Conservation (phyloP, 805 yeast species). For the Yarrowia sp. region DNA sequence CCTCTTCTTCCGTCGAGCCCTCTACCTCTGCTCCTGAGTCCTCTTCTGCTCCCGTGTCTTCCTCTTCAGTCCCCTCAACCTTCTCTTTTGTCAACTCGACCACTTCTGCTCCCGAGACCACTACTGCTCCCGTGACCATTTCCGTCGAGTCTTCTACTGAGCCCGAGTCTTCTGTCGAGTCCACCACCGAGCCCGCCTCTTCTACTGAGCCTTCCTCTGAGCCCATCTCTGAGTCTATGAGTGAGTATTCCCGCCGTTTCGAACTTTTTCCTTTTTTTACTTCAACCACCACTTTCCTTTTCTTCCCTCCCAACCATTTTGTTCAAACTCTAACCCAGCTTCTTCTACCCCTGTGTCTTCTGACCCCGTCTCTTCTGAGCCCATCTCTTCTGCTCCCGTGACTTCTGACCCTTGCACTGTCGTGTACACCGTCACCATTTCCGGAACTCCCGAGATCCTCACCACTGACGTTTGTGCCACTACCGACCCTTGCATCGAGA, state of each 20-base stretch:
- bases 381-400: not conserved
- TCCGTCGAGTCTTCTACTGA: too few relatives aligned
- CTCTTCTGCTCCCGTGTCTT: not conserved
- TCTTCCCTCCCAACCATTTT: not conserved
- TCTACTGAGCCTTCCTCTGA: too few relatives aligned
- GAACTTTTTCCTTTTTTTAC: too few relatives aligned
- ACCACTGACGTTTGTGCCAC: not conserved
- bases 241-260: too few relatives aligned
- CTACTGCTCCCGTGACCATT: not conserved
- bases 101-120: not conserved
- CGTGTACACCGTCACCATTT: not conserved
- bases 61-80: not conserved
- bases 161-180: too few relatives aligned
- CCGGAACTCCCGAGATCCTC: not conserved
- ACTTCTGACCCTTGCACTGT: not conserved
- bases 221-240: too few relatives aligned
- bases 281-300: too few relatives aligned
- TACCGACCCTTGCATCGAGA: not conserved
- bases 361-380: too few relatives aligned
- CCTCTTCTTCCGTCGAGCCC: not conserved
- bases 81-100: not conserved
- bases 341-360: not conserved
- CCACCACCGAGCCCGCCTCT: too few relatives aligned
- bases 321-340: not conserved
- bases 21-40: not conserved